Evolutionary conservation across 2,329 filamentous ascomycete species (phyloP).

Genomic region (Talaromyces sp.): DNA sequence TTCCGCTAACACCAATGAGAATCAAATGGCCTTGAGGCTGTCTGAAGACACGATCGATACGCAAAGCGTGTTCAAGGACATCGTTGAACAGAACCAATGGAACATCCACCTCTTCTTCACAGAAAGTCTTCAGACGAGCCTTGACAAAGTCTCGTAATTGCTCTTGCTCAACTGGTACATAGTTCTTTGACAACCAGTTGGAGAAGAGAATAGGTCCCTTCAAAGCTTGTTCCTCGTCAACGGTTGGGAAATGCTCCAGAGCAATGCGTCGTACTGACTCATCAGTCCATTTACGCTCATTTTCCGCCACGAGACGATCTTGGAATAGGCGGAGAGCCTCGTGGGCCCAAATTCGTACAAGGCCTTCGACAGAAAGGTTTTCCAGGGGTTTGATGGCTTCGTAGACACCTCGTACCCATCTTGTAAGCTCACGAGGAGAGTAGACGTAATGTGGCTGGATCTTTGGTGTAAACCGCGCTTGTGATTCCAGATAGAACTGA

Average conservation of each 20-base stretch:
- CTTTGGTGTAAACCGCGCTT: constrained; percentile 88
- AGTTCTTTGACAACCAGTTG: constrained; percentile 99
- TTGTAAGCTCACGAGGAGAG: constrained; percentile 94
- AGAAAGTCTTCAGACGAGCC: constrained; percentile 94
- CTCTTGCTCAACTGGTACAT: constrained; percentile 92
- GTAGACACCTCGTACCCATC: constrained; percentile 96
- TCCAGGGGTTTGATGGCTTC: constrained; percentile 94
- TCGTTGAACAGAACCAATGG: constrained; percentile 99
- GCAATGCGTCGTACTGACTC: constrained; percentile 83
- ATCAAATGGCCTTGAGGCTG: constrained; percentile 98
- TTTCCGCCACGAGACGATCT: constrained; percentile 89
- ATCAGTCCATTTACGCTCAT: constrained; percentile 93
- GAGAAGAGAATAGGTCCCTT: constrained; percentile 95
- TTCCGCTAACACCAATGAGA: constrained; percentile 95
- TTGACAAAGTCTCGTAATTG: constrained; percentile 96
- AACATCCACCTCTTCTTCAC: constrained; percentile 98
- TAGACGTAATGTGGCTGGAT: constrained; percentile 99
- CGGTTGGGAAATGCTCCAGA: constrained; percentile 88
- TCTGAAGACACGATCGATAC: constrained; percentile 97
- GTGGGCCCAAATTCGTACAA: constrained; percentile 97
- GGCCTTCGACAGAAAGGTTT: constrained; percentile 78
- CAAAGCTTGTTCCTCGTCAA: constrained; percentile 84
- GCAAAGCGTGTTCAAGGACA: constrained; percentile 93
- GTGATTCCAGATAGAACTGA: constrained; percentile 89
- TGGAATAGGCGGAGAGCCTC: constrained; percentile 95